phyloP scores from a whole-genome alignment of 2,329 filamentous ascomycete genomes.

The Magnaporthiopsis poae region DNA sequence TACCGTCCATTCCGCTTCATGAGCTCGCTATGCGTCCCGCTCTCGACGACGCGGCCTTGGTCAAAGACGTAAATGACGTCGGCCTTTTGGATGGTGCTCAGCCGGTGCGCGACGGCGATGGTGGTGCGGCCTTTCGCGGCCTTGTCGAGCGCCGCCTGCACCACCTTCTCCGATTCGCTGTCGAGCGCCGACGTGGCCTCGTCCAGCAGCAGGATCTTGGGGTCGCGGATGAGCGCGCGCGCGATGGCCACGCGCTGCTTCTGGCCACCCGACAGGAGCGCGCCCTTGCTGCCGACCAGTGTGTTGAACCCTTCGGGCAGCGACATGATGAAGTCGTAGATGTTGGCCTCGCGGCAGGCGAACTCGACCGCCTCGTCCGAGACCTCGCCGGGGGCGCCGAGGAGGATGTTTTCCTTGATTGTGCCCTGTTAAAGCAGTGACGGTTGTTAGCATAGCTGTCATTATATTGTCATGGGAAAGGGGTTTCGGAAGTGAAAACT shows the following conservation, averaged over 20 bases:
- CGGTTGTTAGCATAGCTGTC: background rate
- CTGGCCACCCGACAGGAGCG: constrained; percentile 78
- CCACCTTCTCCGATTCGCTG: constrained; percentile 66
- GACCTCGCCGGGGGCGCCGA: constrained; percentile 61
- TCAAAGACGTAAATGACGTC: constrained; percentile 96
- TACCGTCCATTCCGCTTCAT: constrained; percentile 63
- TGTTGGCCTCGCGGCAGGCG: constrained; percentile 83
- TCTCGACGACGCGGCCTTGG: constrained; percentile 74
- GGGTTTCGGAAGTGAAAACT: background rate
- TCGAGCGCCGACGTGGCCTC: constrained; percentile 73
- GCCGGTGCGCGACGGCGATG: constrained; percentile 83
- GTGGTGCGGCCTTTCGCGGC: constrained; percentile 79
- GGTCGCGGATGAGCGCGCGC: constrained; percentile 78
- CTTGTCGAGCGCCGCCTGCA: constrained; percentile 70
- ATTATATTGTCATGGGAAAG: background rate
- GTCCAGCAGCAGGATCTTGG: constrained; percentile 74
- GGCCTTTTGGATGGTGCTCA: constrained; percentile 88
- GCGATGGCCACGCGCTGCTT: constrained; percentile 94
- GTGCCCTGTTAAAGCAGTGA: constrained; percentile 44
- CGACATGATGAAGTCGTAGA: constrained; percentile 82
- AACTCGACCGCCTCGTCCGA: constrained; percentile 62
- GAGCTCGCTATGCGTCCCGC: constrained; percentile 67
- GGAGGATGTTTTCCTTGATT: constrained; percentile 79
- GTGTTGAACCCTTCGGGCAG: constrained; percentile 76
- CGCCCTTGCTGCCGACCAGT: constrained; percentile 75